Conservation (phyloP, 768 basidiomycete genomes). For the Mycena crocata region DNA sequence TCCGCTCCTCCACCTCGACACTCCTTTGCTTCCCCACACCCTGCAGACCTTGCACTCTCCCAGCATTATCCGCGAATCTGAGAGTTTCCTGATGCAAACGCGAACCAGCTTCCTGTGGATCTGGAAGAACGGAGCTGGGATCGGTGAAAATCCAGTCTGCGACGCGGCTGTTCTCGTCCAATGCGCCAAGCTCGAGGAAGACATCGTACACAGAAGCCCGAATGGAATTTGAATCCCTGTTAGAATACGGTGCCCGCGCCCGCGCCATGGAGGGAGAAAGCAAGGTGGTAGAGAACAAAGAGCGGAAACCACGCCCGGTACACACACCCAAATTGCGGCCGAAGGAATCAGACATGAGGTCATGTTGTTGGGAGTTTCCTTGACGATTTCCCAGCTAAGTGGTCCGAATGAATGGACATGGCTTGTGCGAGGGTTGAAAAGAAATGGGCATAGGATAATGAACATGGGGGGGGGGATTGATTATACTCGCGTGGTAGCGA, state of each 20-base stretch:
- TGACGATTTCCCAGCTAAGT: slow-evolving; percentile 11
- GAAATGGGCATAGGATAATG: no score
- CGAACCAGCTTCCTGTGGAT: slow-evolving; percentile 6
- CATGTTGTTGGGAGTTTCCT: slow-evolving; percentile 16
- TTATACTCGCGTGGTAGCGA: no score
- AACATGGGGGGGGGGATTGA: no score
- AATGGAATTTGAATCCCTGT: slow-evolving; percentile 37
- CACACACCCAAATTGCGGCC: no score
- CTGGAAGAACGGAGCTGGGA: slow-evolving; percentile 18
- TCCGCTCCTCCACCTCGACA: not conserved
- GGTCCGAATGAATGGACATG: no score
- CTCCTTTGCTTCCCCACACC: not conserved
- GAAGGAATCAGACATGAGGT: slow-evolving; percentile 14
- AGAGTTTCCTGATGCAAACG: slow-evolving; percentile 11
- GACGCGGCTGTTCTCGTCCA: slow-evolving; percentile 45
- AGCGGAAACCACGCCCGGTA: slow-evolving; percentile 23
- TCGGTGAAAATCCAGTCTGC: slow-evolving; percentile 50
- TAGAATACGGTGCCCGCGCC: slow-evolving; percentile 13
- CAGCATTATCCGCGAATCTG: slow-evolving; percentile 1
- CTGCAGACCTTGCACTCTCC: not conserved
- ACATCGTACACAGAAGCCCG: slow-evolving; percentile 48
- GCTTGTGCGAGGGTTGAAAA: no score
- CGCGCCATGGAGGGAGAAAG: slow-evolving; percentile 23
- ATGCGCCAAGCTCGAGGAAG: slow-evolving; percentile 46
- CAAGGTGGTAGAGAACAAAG: slow-evolving; percentile 2